Evolutionary conservation across 768 basidiomycete genomes (phyloP), one percentile per base, ranked within the genome.

Genomic region (Mrakia blollopis): DNA sequence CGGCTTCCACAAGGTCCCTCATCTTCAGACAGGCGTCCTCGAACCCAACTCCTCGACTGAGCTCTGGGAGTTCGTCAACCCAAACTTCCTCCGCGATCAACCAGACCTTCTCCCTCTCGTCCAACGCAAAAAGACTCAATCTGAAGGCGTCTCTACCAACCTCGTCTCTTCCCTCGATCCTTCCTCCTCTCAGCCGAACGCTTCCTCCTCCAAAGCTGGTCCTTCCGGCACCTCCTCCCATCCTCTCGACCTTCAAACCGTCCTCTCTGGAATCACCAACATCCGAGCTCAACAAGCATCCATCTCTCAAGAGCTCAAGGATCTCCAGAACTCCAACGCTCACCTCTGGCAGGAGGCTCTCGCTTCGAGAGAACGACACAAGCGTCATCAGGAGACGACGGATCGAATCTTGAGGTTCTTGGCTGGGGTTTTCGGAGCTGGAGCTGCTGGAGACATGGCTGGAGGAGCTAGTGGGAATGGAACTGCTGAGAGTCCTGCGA

Each of bases 371-470:
- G 89, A 90, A 79, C 88, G 89, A 75, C 90, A 96, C 81, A 90
- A 93, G 82, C 94, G 92, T 81, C 94, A 98, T 79, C 91, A 97
- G 81, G 94, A 98, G 83, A 97, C 94, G 30, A 94, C 98, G 82
- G 94, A 97, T 81, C 86, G 92, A 74, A 98, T 99, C 78, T 88
- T 99, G 79, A 91, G 93, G 78, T 98, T 99, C 84, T 85, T 99
- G 74, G 95, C 95, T 14, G 90, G 93, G 18, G 91, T 98, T 3
- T 98, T 98, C 84, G 86, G 86, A 41, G 47, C 54, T 10, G 73
- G 67, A 11, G 77, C 73, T 16, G 57, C 77, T 65, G 68, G 73
- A 21, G 77, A 78, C 52, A 74, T 78, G 70, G 76, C 76, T 14
- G 62, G 52, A 13, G 37, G 62, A 41, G 14, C 37, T 11, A 41